Evolutionary conservation across 208 protist genomes (phyloP).

Genomic region (Angomonas desouzai): DNA sequence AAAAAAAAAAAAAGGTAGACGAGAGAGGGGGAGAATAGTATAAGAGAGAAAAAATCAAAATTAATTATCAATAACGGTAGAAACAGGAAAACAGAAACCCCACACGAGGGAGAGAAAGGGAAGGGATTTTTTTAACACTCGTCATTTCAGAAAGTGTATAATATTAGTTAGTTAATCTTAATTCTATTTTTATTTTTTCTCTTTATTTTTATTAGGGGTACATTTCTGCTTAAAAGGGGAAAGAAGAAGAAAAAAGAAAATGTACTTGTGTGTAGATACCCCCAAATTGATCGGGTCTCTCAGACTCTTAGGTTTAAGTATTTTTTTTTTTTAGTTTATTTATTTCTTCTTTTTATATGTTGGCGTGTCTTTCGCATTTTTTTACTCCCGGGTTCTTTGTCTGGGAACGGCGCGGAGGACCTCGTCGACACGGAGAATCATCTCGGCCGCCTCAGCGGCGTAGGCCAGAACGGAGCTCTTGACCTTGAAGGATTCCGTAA

Average conservation of each 20-base stretch:
- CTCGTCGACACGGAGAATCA: conserved; percentile 99
- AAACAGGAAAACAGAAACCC: no score
- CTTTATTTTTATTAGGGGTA: not conserved
- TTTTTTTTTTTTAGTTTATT: no score
- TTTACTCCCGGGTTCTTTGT: conserved; percentile 74
- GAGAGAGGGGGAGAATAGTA: conserved; percentile 1
- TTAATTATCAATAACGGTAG: no score
- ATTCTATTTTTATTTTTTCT: conserved; percentile 3
- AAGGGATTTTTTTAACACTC: no score
- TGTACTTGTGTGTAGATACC: conserved; percentile 1
- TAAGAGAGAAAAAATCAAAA: not conserved
- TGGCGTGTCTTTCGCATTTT: not conserved
- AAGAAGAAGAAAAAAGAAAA: not conserved
- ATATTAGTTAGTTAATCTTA: not conserved
- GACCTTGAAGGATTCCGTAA: conserved; percentile 97
- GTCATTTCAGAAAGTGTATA: no score
- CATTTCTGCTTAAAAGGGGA: not conserved
- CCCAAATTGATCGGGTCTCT: no score
- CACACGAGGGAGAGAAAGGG: conserved; percentile 4
- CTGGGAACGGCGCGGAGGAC: conserved; percentile 96
- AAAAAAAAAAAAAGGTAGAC: conserved; percentile 6
- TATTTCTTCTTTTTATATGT: conserved; percentile 8
- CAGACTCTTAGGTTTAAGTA: no score
- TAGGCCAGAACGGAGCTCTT: conserved; percentile 97
- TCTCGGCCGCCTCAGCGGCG: conserved; percentile 98